Evolutionary conservation across 2,329 filamentous ascomycete genomes (phyloP).

Genomic region (Hypoxylon sp.): DNA sequence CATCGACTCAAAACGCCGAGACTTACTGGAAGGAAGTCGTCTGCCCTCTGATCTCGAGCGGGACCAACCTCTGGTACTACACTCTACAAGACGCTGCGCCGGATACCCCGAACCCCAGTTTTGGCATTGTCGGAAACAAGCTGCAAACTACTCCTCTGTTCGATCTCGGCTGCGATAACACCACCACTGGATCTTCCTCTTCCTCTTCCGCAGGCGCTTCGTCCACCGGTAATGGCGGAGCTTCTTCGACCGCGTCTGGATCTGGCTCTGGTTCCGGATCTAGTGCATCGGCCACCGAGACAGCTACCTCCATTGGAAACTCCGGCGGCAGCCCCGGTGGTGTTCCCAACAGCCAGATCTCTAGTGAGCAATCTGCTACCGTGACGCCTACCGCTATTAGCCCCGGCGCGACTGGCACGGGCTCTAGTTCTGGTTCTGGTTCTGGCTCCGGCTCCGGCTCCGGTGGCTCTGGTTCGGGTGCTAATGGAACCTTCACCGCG

Average conservation of each 20-base stretch:
- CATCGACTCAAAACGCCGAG: slow-evolving; percentile 78
- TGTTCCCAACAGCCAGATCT: slow-evolving; percentile 49
- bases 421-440: slow-evolving; percentile 37
- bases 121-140: slow-evolving; percentile 75
- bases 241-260: slow-evolving; percentile 35
- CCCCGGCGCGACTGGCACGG: slow-evolving; percentile 38
- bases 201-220: slow-evolving; percentile 40
- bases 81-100: slow-evolving; percentile 78
- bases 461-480: slow-evolving; percentile 49
- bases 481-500: slow-evolving; percentile 45
- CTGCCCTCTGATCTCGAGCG: slow-evolving; percentile 75
- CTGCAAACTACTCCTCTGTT: slow-evolving; percentile 71
- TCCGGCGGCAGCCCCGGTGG: slow-evolving; percentile 50
- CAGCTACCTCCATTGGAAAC: slow-evolving; percentile 38
- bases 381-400: slow-evolving; percentile 38
- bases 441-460: slow-evolving; percentile 42
- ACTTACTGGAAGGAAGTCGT: slow-evolving; percentile 86
- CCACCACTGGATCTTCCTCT: slow-evolving; percentile 47
- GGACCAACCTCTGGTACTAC: slow-evolving; percentile 81
- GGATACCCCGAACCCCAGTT: slow-evolving; percentile 75
- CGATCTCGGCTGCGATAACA: slow-evolving; percentile 72
- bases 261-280: slow-evolving; percentile 24
- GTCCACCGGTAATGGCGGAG: slow-evolving; percentile 42
- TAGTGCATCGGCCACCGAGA: slow-evolving; percentile 33
- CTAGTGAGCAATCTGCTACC: slow-evolving; percentile 47